Evolutionary conservation across 1,284 basidiomycete species (phyloP).

Genomic region (Ganoderma lingzhi): DNA sequence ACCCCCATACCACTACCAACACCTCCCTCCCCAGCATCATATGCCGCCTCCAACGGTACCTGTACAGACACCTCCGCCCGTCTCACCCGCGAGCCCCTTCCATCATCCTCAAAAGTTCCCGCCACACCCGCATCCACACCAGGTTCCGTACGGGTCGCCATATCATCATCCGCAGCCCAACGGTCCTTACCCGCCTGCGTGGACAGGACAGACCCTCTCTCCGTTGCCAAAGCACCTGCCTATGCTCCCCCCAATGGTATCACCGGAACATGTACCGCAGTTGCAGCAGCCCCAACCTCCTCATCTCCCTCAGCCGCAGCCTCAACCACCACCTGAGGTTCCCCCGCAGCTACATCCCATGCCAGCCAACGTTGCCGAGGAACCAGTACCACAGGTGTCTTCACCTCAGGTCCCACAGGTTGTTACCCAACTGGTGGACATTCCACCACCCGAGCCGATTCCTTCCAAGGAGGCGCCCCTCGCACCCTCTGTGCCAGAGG

Average conservation of each 20-base stretch:
- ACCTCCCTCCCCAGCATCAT: conserved; percentile 34
- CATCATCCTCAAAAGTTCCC: conserved; percentile 42
- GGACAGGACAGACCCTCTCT: conserved; percentile 41
- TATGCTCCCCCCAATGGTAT: conserved; percentile 42
- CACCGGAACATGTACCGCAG: conserved; percentile 29
- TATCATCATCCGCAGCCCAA: conserved; percentile 41
- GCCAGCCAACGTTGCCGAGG: background rate
- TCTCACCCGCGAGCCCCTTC: conserved; percentile 39
- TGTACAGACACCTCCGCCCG: conserved; percentile 36
- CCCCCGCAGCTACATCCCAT: conserved; percentile 12
- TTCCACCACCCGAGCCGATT: conserved; percentile 11
- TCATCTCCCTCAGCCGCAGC: conserved; percentile 21
- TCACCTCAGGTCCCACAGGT: conserved; percentile 12
- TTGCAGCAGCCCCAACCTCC: conserved; percentile 20
- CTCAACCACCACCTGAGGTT: conserved; percentile 19
- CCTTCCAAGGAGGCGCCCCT: conserved; percentile 4
- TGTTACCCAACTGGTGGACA: background rate
- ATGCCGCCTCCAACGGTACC: conserved; percentile 36
- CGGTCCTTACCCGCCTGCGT: conserved; percentile 39
- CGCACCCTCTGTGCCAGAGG: background rate
- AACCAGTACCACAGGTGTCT: conserved; percentile 8
- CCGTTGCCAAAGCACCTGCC: conserved; percentile 49
- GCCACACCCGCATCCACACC: conserved; percentile 37
- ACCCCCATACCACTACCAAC: conserved; percentile 38
- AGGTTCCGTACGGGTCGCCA: conserved; percentile 41